A percentile compares a stretch with the other conserved stretches of the same genome.
Conservation (phyloP, 257 asterid species). For the Vinca minor region DNA sequence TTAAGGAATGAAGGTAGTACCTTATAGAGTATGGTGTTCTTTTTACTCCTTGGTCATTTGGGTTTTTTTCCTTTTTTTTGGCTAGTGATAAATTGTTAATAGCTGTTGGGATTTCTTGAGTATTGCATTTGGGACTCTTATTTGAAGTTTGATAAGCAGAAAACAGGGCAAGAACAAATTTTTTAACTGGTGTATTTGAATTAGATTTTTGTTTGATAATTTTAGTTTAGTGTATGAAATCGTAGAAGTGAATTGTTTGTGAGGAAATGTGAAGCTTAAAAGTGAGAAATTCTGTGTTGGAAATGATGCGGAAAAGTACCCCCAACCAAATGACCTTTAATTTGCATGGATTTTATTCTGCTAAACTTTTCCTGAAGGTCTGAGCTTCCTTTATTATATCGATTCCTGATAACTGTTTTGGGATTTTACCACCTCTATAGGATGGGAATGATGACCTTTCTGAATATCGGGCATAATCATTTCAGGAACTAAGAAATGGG, state of each 20-base stretch:
- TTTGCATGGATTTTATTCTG: not conserved
- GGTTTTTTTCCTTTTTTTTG: too few relatives aligned
- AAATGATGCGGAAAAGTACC: too few relatives aligned
- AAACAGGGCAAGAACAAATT: not conserved
- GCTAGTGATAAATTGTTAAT: not conserved
- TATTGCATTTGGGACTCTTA: not conserved
- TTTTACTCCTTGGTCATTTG: not conserved
- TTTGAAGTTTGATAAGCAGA: too few relatives aligned
- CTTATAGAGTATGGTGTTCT: too few relatives aligned
- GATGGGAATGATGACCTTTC: not conserved
- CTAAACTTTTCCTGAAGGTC: not conserved
- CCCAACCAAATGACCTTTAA: too few relatives aligned
- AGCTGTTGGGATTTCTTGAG: conserved; percentile 3
- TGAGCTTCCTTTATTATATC: not conserved
- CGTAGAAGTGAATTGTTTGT: too few relatives aligned
- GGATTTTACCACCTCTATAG: not conserved
- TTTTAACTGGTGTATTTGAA: not conserved
- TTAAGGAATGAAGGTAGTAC: too few relatives aligned
- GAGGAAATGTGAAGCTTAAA: too few relatives aligned
- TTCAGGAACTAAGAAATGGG: not conserved
- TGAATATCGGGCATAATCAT: not conserved
- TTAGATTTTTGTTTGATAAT: too few relatives aligned
- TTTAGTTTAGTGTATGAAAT: too few relatives aligned
- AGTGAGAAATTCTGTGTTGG: too few relatives aligned
- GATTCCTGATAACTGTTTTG: not conserved